Evolutionary conservation across 2,329 filamentous ascomycete species (phyloP).

Genomic region (Claviceps maximensis): DNA sequence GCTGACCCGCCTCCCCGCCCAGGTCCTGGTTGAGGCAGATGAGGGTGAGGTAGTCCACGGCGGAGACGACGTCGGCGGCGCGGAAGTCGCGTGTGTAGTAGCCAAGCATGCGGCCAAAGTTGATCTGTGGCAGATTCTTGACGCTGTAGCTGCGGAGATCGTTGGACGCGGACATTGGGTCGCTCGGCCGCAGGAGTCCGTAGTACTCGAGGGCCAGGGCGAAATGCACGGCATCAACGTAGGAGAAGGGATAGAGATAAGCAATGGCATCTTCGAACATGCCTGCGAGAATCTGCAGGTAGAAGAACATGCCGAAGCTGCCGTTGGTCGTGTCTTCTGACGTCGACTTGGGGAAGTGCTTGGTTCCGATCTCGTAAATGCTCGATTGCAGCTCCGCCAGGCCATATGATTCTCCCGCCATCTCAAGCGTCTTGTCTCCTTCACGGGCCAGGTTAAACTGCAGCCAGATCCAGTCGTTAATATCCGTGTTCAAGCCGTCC

Average conservation of each 20-base stretch:
- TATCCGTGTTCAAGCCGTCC: slow-evolving; percentile 48
- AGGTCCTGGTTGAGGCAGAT: slow-evolving; percentile 88
- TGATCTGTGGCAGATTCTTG: slow-evolving; percentile 66
- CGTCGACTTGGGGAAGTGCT: slow-evolving; percentile 74
- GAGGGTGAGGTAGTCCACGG: slow-evolving; percentile 83
- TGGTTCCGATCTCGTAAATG: slow-evolving; percentile 76
- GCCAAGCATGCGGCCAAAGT: slow-evolving; percentile 85
- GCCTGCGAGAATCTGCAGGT: slow-evolving; percentile 77
- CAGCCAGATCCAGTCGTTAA: slow-evolving; percentile 61
- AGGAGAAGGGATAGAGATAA: slow-evolving; percentile 83
- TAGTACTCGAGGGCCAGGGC: slow-evolving; percentile 82
- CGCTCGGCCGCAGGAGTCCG: slow-evolving; percentile 74
- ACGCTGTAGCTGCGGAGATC: slow-evolving; percentile 56
- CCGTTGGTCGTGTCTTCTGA: slow-evolving; percentile 62
- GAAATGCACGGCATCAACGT: slow-evolving; percentile 90
- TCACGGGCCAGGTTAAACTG: slow-evolving; percentile 58
- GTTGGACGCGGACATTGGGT: slow-evolving; percentile 60
- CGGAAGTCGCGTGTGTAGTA: slow-evolving; percentile 96
- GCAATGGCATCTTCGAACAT: slow-evolving; percentile 90
- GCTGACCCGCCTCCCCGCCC: slow-evolving; percentile 56
- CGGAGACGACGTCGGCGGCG: slow-evolving; percentile 74
- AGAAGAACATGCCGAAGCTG: slow-evolving; percentile 83
- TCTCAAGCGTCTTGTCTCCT: slow-evolving; percentile 48
- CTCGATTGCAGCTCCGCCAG: slow-evolving; percentile 60
- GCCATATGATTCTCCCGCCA: slow-evolving; percentile 53